Base-by-base conservation (phyloP, 1,284 basidiomycete species). In the Fomitopsis pinicola region DNA sequence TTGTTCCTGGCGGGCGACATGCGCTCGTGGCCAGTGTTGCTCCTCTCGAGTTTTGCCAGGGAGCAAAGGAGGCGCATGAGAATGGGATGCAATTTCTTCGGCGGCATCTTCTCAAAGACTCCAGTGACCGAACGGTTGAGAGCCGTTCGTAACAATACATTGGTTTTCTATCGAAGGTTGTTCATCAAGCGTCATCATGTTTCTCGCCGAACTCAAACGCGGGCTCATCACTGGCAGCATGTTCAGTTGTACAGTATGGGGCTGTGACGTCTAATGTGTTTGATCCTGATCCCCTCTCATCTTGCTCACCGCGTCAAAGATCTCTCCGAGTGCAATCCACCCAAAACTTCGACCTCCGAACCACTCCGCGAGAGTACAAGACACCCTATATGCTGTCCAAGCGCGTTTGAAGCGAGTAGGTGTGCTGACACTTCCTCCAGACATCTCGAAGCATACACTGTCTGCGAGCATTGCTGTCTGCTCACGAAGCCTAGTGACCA, bases 291-390 rank as follows among this genome's bases (percentile, higher is more conserved):
- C 6, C 9, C 38, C 6, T 40, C 12, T 40, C 38, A 40, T 40
- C 38, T 8, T 40, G 6, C 14, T 14, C 3, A 77, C 74, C 0
- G 71, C 69, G 26, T 78, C 76, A 62, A 88, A 86, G 36, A 85
- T 75, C 9, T 76, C 77, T 2, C 82, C 80, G 33, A 88, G 72
- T 3, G 83, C 79, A 28, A 88, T 69, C 82, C 83, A 88, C 30
- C 79, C 79, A 69, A 87, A 88, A 67, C 83, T 86, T 54, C 79
- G 76, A n/a, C 80, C 82, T 1, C 86, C 87, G 64, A 87, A 87
- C 3, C 66, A 63, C 15, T 74, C 71, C 12, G 70, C 69, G 58
- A 77, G 66, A 2, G 71, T 63, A 6, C 71, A 60, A 0, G 81
- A 77, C 8, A 85, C 65, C 61, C 77, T 70, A 78, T 81, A 87